Conservation (phyloP, 1,139 yeast genomes). For the Geotrichum cucujoidarum region DNA sequence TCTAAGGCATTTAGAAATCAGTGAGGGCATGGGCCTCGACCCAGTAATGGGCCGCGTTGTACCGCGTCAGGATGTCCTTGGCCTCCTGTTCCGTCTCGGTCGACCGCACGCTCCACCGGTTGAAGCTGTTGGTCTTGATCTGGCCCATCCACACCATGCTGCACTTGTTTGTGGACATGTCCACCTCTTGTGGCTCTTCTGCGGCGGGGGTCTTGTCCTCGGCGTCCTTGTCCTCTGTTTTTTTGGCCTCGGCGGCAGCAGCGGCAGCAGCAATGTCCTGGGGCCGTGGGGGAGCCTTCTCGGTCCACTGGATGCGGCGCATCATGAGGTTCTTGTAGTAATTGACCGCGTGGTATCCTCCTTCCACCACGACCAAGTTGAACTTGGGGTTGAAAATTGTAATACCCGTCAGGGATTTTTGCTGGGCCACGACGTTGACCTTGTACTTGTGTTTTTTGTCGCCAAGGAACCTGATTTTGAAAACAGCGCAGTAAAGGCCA, state of each 20-base stretch:
- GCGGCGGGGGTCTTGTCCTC: conserved; percentile 5
- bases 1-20: background rate
- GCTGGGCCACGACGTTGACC: conserved; percentile 74
- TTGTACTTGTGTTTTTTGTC: conserved; percentile 69
- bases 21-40: conserved; percentile 26
- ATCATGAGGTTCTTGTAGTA: conserved; percentile 60
- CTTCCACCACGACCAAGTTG: conserved; percentile 66
- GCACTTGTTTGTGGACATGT: conserved; percentile 49
- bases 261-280: conserved; percentile 9
- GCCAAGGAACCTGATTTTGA: conserved; percentile 46
- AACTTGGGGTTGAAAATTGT: conserved; percentile 44
- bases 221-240: background rate
- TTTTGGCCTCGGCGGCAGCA: background rate
- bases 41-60: conserved; percentile 60
- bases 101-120: conserved; percentile 56
- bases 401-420: conserved; percentile 60
- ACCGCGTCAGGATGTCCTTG: conserved; percentile 45
- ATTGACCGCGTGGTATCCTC: conserved; percentile 56
- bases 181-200: conserved; percentile 25
- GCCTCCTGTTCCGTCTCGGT: conserved; percentile 54
- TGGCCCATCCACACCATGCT: conserved; percentile 73
- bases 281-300: conserved; percentile 37
- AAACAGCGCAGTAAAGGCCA: conserved; percentile 59
- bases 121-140: conserved; percentile 48
- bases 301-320: conserved; percentile 67